Evolutionary conservation across 2,329 filamentous ascomycete genomes (phyloP).

Genomic region (Blumeria graminis): DNA sequence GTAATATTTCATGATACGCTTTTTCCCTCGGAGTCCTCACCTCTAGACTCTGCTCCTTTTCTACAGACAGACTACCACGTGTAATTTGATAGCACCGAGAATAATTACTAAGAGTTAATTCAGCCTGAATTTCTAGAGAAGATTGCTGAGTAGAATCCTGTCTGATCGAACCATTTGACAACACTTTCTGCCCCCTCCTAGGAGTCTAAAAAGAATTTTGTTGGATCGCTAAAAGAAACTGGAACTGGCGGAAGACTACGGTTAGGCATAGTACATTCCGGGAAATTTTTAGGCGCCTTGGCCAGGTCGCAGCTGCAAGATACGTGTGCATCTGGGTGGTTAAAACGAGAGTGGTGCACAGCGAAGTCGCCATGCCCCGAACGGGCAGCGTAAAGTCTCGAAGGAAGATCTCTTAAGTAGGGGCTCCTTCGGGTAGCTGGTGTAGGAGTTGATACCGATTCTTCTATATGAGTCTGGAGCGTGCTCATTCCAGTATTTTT

Average conservation of each 20-base stretch:
- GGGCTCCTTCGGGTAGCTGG: background rate
- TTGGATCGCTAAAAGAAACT: background rate
- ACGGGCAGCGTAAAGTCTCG: background rate
- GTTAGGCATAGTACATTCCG: background rate
- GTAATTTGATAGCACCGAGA: background rate
- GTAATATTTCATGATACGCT: background rate
- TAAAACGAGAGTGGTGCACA: background rate
- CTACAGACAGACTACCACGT: background rate
- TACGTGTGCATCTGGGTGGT: background rate
- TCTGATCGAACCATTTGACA: background rate
- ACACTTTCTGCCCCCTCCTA: background rate
- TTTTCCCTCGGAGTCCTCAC: background rate
- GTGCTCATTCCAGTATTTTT: background rate
- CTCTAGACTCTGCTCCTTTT: background rate
- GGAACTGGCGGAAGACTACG: background rate
- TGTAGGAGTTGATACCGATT: background rate
- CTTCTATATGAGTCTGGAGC: background rate
- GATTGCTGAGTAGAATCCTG: background rate
- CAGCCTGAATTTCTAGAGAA: background rate
- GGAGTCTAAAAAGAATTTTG: background rate
- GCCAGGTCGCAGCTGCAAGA: background rate
- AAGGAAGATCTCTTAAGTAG: background rate
- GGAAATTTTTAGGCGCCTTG: background rate
- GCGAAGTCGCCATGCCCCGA: background rate
- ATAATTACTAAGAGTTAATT: background rate